Evolutionary conservation across 75 land plant species (phyloP).

Genomic region (Pinus albicaulis): DNA sequence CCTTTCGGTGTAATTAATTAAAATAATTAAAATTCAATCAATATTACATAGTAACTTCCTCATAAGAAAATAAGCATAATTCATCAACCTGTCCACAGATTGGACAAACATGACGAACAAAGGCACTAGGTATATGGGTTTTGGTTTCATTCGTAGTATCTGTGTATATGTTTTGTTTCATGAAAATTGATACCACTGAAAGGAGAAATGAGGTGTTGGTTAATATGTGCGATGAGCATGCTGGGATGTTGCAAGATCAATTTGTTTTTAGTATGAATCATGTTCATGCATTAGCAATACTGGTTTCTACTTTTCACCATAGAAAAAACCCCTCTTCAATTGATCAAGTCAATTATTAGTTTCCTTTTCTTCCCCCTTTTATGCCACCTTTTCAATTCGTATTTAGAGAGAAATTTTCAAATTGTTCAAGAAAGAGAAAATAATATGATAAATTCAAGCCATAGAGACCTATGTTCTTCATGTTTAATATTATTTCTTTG

Average conservation of each 20-base stretch:
- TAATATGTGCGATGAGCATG: constrained; percentile 86
- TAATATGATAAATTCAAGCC: background rate
- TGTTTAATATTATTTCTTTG: background rate
- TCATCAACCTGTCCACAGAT: too few relatives aligned
- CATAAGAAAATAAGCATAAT: too few relatives aligned
- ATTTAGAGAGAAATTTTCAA: background rate
- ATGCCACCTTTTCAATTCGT: too few relatives aligned
- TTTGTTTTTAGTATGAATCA: constrained; percentile 89
- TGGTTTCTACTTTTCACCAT: constrained; percentile 83
- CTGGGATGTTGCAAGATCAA: constrained; percentile 91
- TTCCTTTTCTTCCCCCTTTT: too few relatives aligned
- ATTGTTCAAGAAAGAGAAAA: background rate
- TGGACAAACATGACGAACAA: too few relatives aligned
- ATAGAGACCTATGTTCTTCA: background rate
- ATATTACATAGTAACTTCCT: too few relatives aligned
- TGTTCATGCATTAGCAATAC: constrained; percentile 79
- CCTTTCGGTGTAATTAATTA: too few relatives aligned
- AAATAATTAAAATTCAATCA: too few relatives aligned
- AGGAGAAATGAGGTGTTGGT: constrained; percentile 54
- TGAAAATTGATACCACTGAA: constrained; percentile 2
- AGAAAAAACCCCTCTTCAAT: constrained; percentile 65
- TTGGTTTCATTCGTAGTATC: too few relatives aligned
- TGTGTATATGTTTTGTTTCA: background rate
- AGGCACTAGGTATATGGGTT: too few relatives aligned
- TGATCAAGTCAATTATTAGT: constrained; percentile 52